Evolutionary conservation across 768 basidiomycete species (phyloP), one percentile per base, ranked within the genome.

Genomic region (Collybia nuda): DNA sequence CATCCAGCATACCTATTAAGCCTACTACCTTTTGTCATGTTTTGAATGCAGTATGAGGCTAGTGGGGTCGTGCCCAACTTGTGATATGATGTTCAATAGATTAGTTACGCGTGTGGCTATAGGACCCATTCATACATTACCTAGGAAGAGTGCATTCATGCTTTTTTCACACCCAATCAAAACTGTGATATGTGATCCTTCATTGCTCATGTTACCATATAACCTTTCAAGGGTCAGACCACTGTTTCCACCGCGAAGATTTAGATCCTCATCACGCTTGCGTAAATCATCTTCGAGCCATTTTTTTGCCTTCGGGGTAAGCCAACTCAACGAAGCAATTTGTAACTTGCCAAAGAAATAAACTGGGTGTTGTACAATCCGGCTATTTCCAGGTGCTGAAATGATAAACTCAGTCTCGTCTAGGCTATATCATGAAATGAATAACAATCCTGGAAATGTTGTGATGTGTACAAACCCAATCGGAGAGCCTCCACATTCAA

Each of bases 301-400:
- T 35, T 64, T 56, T 29, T 57, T 50, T 1, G 82, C 86, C 38
- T 58, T 58, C 0, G 68, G 65, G 0, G 82, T 78, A 18, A 88
- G 74, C 75, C 82, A 84, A 1, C 63, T 55, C 0, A 79, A 67
- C 1, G 65, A 50, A 2, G 67, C 57, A 51, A 87, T 73, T 35
- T 70, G 69, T 0, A 86, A 66, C 5, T 76, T 56, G 0, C 84
- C 85, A 26, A 74, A 77, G 52, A 85, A 81, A 9, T 73, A 67
- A 17, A 83, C 73, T 1, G 62, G 53, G n/a, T 62, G 47, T 17
- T 51, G 58, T 48, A 56, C 37, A 14, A 57, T 55, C 35, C 51
- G 61, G 32, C 53, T 60, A 18, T 48, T 53, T 9, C 48, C 41
- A 8, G 67, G 67, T 12, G 69, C 67, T 1, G 59, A 44, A 28